These are phyloP conservation scores for Diaporthe australafricana DNA, from an alignment of 2,329 filamentous ascomycete genomes.

Conservation along the genomic window DNA sequence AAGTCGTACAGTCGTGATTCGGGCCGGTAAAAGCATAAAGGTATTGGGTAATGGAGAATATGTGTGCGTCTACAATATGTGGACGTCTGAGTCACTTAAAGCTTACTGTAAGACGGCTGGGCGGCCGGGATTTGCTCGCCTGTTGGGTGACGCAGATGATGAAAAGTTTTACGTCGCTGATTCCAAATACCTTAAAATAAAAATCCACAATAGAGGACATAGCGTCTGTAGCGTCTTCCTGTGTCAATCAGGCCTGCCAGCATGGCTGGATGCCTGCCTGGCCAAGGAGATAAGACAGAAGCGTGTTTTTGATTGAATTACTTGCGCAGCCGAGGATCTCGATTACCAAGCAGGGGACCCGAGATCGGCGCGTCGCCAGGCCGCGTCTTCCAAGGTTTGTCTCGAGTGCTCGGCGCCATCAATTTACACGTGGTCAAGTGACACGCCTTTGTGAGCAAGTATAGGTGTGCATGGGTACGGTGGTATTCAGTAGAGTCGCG, in stretches of 20 bases:
- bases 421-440: slow-evolving; percentile 24
- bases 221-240: neutral
- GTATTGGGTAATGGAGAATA: no score
- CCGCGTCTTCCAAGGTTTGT: slow-evolving; percentile 8
- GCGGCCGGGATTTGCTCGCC: neutral
- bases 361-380: slow-evolving; percentile 13
- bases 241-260: neutral
- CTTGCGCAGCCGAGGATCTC: neutral
- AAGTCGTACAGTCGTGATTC: neutral
- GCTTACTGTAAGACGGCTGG: slow-evolving; percentile 6
- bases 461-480: neutral
- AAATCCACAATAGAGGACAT: neutral
- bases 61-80: neutral
- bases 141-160: neutral
- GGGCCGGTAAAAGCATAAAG: neutral
- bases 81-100: slow-evolving; percentile 3
- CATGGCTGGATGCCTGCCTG: neutral
- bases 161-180: slow-evolving; percentile 12
- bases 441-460: neutral
- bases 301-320: neutral
- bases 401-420: neutral
- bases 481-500: neutral
- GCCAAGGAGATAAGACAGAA: slow-evolving; percentile 8
- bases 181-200: slow-evolving; percentile 21
- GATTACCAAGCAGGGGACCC: slow-evolving; percentile 26